phyloP scores from a whole-genome alignment of 345 rosid genomes.

The Gossypium sturtianum region DNA sequence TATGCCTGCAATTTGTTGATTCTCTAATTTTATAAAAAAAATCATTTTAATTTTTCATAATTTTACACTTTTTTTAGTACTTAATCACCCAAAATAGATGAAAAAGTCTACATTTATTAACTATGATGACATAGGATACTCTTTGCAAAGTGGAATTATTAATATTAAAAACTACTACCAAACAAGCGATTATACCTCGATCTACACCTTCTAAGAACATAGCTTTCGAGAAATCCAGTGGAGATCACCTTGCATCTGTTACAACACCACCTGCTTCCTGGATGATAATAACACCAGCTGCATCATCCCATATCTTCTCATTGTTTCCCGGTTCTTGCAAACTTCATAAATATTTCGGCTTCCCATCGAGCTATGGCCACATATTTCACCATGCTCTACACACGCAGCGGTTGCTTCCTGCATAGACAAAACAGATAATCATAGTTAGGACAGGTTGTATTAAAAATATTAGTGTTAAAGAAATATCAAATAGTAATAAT shows the following conservation, averaged over 20 bases:
- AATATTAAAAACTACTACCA: too few relatives aligned
- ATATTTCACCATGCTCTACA: slow-evolving; percentile 52
- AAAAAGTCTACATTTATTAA: too few relatives aligned
- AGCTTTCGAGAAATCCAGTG: slow-evolving; percentile 41
- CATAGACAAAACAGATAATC: neutral
- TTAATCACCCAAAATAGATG: too few relatives aligned
- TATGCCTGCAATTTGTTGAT: too few relatives aligned
- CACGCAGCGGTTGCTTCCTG: slow-evolving; percentile 53
- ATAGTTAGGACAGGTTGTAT: neutral
- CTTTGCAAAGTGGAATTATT: too few relatives aligned
- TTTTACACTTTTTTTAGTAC: too few relatives aligned
- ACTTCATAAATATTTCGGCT: slow-evolving; percentile 53
- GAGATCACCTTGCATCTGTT: slow-evolving; percentile 44
- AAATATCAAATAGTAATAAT: too few relatives aligned
- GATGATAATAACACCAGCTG: slow-evolving; percentile 40
- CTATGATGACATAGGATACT: too few relatives aligned
- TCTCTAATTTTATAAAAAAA: too few relatives aligned
- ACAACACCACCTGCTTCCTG: slow-evolving; percentile 56
- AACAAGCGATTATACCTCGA: slow-evolving; percentile 42
- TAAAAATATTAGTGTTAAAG: too few relatives aligned
- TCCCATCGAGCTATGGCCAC: slow-evolving; percentile 54
- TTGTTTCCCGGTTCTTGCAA: slow-evolving; percentile 45
- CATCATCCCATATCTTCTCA: slow-evolving; percentile 64
- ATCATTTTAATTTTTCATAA: too few relatives aligned
- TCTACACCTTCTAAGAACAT: slow-evolving; percentile 42